Evolutionary conservation across 2,329 filamentous ascomycete species (phyloP), one percentile per base, ranked within the genome.

Genomic region (Hirsutella rhossiliensis): DNA sequence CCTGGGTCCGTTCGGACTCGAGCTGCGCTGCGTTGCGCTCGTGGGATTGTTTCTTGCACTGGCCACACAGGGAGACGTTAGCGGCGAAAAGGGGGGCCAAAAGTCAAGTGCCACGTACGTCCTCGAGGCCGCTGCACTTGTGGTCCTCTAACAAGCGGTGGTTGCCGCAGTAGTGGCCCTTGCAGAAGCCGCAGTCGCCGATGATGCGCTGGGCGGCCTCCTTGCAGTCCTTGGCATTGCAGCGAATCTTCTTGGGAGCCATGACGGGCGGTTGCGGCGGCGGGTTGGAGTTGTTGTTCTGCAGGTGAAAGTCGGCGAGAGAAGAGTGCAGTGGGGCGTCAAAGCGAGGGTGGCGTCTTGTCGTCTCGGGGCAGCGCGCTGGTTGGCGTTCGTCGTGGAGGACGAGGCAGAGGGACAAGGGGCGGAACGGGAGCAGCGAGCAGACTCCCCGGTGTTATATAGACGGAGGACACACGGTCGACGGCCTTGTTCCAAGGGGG

Each of bases 41-140:
- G 66, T 95, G 87, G 40, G 87, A 90, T 65, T 95, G 88, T 72
- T 94, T 92, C 76, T 96, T 95, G 76, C 90, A 96, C 79, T 83
- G 59, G 28, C 46, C 20, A 7, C 3, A 27, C 3, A 27, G 6
- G 42, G 43, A 46, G 48, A 18, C 40, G 43, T 49, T 32, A 53
- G 47, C 38, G 11, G 3, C 8, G 12, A 12, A 23, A 12, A 32
- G 18, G 19, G 18, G 29, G 3, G 1, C 3, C 4, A 9, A n/a
- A 18, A 37, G 31, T 8, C 3, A 23, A 13, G 5, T 17, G 37
- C 11, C 51, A 62, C 80, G 70, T 71, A 83, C 80, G 68, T 95
- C 86, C 72, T 97, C 92, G 45, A 98, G 72, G 36, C 88, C 88
- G 51, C 78, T 80, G 70, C 92, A 98, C 68, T 87, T 87, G 69